phyloP scores from a whole-genome alignment of 345 rosid species.

The Eucalyptus shirleyi region DNA sequence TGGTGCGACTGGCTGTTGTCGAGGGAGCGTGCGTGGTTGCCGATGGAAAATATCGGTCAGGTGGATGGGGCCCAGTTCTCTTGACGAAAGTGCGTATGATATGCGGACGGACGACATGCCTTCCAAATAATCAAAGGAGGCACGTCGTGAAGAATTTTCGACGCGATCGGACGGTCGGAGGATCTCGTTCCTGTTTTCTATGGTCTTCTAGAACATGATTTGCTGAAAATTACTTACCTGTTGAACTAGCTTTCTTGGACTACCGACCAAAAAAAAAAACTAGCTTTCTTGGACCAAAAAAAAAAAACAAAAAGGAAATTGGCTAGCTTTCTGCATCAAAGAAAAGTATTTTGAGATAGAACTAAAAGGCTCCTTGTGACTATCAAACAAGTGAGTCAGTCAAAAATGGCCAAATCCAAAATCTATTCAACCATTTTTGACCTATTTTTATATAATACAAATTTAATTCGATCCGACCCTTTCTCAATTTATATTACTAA shows the following conservation, averaged over 20 bases:
- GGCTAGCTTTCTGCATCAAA: not conserved
- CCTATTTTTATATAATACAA: no score
- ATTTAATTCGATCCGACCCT: not conserved
- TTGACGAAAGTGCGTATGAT: not conserved
- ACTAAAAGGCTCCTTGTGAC: not conserved
- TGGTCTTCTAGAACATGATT: not conserved
- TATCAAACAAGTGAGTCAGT: no score
- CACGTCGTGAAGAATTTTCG: not conserved
- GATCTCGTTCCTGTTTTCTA: not conserved
- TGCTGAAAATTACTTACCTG: not conserved
- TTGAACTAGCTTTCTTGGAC: no score
- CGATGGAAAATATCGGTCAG: no score
- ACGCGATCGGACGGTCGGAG: not conserved
- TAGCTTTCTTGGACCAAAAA: not conserved
- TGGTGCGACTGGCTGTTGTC: not conserved
- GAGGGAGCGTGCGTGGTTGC: not conserved
- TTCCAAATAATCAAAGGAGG: not conserved
- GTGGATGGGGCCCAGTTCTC: not conserved
- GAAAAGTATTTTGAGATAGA: not conserved
- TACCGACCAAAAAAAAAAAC: not conserved
- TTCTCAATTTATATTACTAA: no score
- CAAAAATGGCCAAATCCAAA: no score
- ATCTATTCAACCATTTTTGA: no score
- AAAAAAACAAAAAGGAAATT: not conserved
- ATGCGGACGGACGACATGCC: not conserved